Evolutionary conservation across 345 rosid genomes (phyloP), one percentile per base, ranked within the genome.

Genomic region (Citrus inodora): DNA sequence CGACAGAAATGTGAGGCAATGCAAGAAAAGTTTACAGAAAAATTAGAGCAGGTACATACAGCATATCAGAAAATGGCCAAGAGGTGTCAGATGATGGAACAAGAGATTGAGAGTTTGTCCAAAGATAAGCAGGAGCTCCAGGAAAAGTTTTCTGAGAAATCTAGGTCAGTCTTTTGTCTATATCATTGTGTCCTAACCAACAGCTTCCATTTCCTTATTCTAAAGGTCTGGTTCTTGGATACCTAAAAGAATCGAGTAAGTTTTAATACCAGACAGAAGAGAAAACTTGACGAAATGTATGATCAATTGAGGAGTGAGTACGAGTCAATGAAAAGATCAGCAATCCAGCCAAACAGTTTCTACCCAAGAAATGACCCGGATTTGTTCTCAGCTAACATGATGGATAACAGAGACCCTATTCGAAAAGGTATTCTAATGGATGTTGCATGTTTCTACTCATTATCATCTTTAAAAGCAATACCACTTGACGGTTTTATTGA

Each of bases 281-380:
- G 97, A 80, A 96, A 92, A 81, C 97, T 92, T 61, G 99, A 96
- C 80, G 99, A 96, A 85, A 96, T 96, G 97, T 94, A 96, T 78
- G 99, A 96, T 80, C 97, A 89, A 73, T 76, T 96, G 85, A 88
- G 94, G 82, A 91, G 82, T 69, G 97, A 96, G 77, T 89, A 84
- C 7, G 94, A 96, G 79, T 89, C 97, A 17, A 74, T 83, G 71
- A 94, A 94, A 85, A 85, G 97, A 83, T 83, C 97, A 75, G 89
- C 98, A 58, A 89, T 92, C 82, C 97, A 92, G 81, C 97, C 88
- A 21, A 89, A 80, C 84, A 88, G 87, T 76, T 91, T 91, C 86
- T 94, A 82, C 72, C 81, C 86, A 27, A 88, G 97, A 85, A 89
- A 90, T 40, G 97, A 94, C 51, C 85, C 90, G 63, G 93, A 90